Evolutionary conservation across 371 early-diverging fungal genomes (phyloP), one percentile per base, ranked within the genome.

Genomic region (Parasitella parasitica): DNA sequence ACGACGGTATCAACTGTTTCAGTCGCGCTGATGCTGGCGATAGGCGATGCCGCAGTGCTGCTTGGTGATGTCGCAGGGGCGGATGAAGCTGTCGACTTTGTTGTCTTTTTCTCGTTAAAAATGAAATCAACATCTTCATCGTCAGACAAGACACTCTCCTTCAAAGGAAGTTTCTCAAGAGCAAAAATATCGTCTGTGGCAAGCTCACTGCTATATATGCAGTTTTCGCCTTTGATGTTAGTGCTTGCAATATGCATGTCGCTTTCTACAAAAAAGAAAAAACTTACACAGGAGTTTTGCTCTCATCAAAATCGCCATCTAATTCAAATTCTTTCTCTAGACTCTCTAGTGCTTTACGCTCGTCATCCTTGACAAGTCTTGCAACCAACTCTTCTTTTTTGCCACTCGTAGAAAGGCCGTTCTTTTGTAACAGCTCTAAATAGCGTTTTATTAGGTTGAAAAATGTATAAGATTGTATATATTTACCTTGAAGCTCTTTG

Each of bases 371-470:
- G 24, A 87, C 69, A 6, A 89, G 69, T 49, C 89, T 76, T 37
- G 77, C 80, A 41, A 89, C 80, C 51, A 89, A 70, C 15, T 89
- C 89, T 37, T 89, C 89, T 55, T 89, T 89, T 68, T 86, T 89
- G 54, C 89, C 89, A 32, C 80, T 70, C 41, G 70, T 73, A 11
- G 87, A 78, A 22, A 89, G 67, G 9, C 81, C 81, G 22, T 76
- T 78, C 41, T 85, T 85, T 53, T 78, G 80, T 22, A 89, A 66
- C 35, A 86, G 63, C 43, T 89, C 89, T 81, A 52, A n/a, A 22
- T 1, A 38, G 4, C 36, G 13, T 8, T 26, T 4, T n/a, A 34
- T 20, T 27, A 28, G 20, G 22, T 13, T 15, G n/a, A 13, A 13
- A 16, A 1, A 28, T 7, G 26, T 6, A 50, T 16, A 0, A 36